phyloP scores from a whole-genome alignment of 345 rosid genomes.

The Bruguiera parviflora region DNA sequence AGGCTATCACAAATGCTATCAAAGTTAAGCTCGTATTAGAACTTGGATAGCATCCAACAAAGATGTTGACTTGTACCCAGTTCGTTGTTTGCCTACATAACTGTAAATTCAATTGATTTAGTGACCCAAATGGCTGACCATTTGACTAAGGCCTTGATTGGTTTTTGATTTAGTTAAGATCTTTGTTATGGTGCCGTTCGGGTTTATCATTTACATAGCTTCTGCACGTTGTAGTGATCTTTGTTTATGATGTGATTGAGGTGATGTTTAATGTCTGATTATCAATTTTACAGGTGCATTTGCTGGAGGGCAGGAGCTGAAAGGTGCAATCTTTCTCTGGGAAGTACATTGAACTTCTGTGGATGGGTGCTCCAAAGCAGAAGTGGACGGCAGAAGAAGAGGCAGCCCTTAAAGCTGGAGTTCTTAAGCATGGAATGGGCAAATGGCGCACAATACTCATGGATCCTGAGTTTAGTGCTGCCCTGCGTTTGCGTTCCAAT shows the following conservation, averaged over 20 bases:
- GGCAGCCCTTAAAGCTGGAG: constrained; percentile 39
- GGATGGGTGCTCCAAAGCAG: constrained; percentile 39
- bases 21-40: background rate
- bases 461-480: constrained; percentile 29
- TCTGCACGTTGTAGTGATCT: background rate
- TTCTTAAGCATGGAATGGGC: constrained; percentile 33
- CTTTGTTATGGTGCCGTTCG: no score
- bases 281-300: background rate
- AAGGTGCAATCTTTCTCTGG: background rate
- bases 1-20: no score
- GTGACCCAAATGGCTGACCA: no score
- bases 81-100: background rate
- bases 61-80: background rate
- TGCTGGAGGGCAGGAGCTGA: background rate
- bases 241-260: background rate
- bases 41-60: background rate
- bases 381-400: constrained; percentile 39
- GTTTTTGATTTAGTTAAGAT: no score
- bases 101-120: background rate
- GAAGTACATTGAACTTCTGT: constrained; percentile 7
- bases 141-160: no score
- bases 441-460: constrained; percentile 36
- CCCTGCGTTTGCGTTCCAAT: constrained; percentile 26
- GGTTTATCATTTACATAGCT: background rate
- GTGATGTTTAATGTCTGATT: background rate